Conservation (phyloP, 306 rosid genomes). For the Sphenostylis stenocarpa region DNA sequence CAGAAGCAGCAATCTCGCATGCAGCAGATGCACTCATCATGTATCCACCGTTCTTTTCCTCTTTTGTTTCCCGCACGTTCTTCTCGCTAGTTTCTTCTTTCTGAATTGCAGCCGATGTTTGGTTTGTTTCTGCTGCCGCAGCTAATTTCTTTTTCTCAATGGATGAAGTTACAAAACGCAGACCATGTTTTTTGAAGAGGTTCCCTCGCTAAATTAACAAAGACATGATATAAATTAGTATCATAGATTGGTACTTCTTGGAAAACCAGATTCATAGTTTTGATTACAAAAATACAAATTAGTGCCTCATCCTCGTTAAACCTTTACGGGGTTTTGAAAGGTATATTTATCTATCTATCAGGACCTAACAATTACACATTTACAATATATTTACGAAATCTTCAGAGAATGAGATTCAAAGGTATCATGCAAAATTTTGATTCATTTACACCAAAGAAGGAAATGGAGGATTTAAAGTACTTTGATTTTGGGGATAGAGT, state of each 20-base stretch:
- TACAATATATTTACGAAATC: not conserved
- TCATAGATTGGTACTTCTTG: not conserved
- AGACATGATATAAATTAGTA: not conserved
- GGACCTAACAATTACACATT: not conserved
- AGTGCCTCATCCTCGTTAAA: not conserved
- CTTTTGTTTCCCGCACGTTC: conserved; percentile 36
- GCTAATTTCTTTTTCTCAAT: conserved; percentile 57
- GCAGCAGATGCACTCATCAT: conserved; percentile 60
- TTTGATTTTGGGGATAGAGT: conserved; percentile 62
- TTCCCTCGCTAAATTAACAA: conserved; percentile 54
- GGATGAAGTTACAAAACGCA: conserved; percentile 65
- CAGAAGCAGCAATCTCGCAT: conserved; percentile 80
- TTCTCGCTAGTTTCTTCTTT: conserved; percentile 36
- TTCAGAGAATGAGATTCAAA: not conserved
- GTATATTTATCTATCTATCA: not conserved
- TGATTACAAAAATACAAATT: not conserved
- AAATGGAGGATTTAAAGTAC: conserved; percentile 28
- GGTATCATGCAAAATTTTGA: not conserved
- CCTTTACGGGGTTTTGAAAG: not conserved
- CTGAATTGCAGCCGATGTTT: conserved; percentile 27
- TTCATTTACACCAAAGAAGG: not conserved
- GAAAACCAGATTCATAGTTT: not conserved
- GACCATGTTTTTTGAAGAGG: conserved; percentile 47
- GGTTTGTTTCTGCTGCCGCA: conserved; percentile 41
- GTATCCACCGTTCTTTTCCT: conserved; percentile 36